These are phyloP conservation scores for Populus davidiana DNA, from an alignment of 345 rosid genomes.

Conservation along the genomic window DNA sequence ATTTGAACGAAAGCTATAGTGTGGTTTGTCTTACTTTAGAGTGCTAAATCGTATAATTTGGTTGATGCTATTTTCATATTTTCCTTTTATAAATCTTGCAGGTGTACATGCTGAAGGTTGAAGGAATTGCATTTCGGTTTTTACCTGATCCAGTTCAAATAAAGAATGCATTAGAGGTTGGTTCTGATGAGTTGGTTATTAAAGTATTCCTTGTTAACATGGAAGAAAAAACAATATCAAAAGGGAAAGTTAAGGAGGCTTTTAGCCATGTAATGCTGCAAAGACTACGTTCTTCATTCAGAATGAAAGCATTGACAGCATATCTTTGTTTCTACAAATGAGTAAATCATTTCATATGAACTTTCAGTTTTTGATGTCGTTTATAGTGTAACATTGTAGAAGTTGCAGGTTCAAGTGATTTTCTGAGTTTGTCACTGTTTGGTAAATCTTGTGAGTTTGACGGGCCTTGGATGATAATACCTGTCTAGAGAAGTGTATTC, in stretches of 20 bases:
- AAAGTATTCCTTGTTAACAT: not conserved
- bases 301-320: not conserved
- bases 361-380: not conserved
- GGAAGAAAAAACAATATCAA: not conserved
- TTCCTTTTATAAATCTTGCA: conserved; percentile 21
- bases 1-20: not conserved
- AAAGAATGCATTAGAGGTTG: conserved; percentile 88
- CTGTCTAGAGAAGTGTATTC: not conserved
- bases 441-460: not conserved
- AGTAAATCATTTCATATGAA: not conserved
- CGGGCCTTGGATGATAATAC: not conserved
- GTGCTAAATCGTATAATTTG: not conserved
- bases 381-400: not conserved
- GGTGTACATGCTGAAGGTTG: conserved; percentile 87
- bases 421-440: not conserved
- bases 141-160: conserved; percentile 89
- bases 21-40: not conserved
- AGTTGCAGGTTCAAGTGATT: not conserved
- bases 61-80: not conserved
- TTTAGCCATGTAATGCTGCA: not conserved
- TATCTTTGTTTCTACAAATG: not conserved
- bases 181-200: conserved; percentile 14
- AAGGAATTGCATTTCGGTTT: conserved; percentile 92
- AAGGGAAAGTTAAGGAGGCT: too few species aligned
- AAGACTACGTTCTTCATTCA: not conserved